A percentile compares a stretch with the other conserved stretches of the same genome.
Evolutionary conservation across 805 yeast genomes (phyloP).

Genomic region (Wickerhamia fluorescens): DNA sequence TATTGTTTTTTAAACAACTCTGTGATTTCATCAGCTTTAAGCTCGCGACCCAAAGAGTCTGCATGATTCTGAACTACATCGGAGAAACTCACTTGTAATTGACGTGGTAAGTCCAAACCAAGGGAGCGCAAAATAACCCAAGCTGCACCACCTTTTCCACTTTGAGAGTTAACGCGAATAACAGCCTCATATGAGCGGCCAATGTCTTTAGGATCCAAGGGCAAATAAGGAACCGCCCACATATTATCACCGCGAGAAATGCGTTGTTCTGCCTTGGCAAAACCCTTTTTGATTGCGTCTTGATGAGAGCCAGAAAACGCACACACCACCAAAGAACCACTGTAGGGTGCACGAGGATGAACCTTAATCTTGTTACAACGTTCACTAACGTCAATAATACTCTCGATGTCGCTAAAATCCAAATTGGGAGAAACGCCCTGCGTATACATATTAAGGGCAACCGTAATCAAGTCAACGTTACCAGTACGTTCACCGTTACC

Average conservation of each 20-base stretch:
- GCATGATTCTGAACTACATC: conserved; percentile 57
- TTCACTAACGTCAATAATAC: conserved; percentile 62
- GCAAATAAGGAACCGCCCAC: conserved; percentile 73
- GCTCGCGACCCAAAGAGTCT: conserved; percentile 61
- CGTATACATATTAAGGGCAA: conserved; percentile 72
- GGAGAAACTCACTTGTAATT: conserved; percentile 62
- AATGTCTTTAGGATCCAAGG: conserved; percentile 74
- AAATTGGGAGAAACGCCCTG: conserved; percentile 68
- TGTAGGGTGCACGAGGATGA: conserved; percentile 71
- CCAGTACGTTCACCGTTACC: conserved; percentile 87
- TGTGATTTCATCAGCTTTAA: conserved; percentile 60
- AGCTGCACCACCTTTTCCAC: conserved; percentile 87
- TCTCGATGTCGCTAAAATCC: conserved; percentile 64
- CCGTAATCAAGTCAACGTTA: conserved; percentile 70
- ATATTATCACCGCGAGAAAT: conserved; percentile 13
- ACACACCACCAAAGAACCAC: conserved; percentile 71
- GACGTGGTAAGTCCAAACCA: conserved; percentile 70
- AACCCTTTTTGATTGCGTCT: conserved; percentile 66
- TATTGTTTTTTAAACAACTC: conserved; percentile 49
- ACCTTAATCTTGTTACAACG: conserved; percentile 73
- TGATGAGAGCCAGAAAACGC: conserved; percentile 74
- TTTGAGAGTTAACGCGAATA: conserved; percentile 76
- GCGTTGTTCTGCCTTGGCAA: conserved; percentile 46
- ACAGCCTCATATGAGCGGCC: conserved; percentile 80
- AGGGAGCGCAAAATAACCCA: conserved; percentile 68